Percentiles rank a stretch among this genome's conserved stretches.
Evolutionary conservation across 1,139 yeast genomes (phyloP).

Genomic region (Protomyces inouyei): DNA sequence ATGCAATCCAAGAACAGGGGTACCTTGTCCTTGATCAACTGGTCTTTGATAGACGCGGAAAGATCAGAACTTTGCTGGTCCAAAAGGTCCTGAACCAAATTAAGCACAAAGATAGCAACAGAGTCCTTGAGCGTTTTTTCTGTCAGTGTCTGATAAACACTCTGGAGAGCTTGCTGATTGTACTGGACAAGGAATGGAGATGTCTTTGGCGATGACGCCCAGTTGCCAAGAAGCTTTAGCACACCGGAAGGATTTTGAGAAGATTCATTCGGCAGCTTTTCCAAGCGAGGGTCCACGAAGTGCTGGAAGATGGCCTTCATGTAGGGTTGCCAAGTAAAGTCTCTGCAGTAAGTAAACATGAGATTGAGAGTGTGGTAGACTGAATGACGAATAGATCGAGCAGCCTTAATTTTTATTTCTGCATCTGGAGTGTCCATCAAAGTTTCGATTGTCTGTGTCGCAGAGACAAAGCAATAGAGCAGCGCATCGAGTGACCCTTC

Average conservation of each 20-base stretch:
- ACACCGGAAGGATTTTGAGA: constrained; percentile 77
- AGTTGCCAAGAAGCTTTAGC: constrained; percentile 58
- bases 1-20: constrained; percentile 14
- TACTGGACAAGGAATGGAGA: constrained; percentile 50
- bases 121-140: constrained; percentile 24
- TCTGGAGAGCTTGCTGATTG: constrained; percentile 54
- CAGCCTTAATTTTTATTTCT: constrained; percentile 32
- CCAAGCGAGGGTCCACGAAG: constrained; percentile 63
- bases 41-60: neutral
- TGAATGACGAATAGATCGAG: constrained; percentile 37
- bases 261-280: constrained; percentile 66
- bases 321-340: constrained; percentile 54
- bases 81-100: constrained; percentile 11
- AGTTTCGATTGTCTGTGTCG: constrained; percentile 39
- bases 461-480: constrained; percentile 52
- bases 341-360: constrained; percentile 35
- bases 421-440: constrained; percentile 24
- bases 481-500: constrained; percentile 56
- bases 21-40: constrained; percentile 6
- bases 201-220: constrained; percentile 54
- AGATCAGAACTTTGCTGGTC: constrained; percentile 8
- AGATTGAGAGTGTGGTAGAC: constrained; percentile 39
- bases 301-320: constrained; percentile 50
- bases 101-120: constrained; percentile 28
- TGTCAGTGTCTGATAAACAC: constrained; percentile 48